Conservation (phyloP, 2,329 filamentous ascomycete species). For the Aspergillus pseudoviridinutans region DNA sequence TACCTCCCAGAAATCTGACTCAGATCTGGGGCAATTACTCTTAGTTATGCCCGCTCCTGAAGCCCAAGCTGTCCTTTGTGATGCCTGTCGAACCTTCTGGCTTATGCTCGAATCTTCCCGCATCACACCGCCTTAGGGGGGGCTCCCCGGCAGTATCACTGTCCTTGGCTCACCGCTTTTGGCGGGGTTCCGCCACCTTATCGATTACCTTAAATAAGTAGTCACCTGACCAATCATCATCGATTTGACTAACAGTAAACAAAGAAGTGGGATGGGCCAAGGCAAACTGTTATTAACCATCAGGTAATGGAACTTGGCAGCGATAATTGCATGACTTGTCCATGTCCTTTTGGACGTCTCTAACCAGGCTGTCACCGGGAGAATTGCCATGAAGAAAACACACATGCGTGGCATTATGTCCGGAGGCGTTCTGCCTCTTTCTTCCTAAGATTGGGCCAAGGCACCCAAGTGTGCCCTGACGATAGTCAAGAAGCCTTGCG, state of each 20-base stretch:
- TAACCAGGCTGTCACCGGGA: too few species aligned
- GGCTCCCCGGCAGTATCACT: constrained; percentile 17
- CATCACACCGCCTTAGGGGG: constrained; percentile 22
- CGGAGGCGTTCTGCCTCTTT: too few species aligned
- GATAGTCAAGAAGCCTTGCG: too few species aligned
- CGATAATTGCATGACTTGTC: background rate
- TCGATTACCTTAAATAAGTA: constrained; percentile 9
- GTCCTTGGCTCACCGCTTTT: constrained; percentile 7
- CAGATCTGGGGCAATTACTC: background rate
- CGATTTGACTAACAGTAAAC: background rate
- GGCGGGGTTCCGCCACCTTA: constrained; percentile 17
- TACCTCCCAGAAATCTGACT: background rate
- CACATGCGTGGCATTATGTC: too few species aligned
- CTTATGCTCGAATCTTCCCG: constrained; percentile 25
- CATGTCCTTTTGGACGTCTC: background rate
- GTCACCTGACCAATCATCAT: background rate
- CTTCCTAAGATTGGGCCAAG: too few species aligned
- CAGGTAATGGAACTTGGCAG: background rate
- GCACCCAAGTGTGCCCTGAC: too few species aligned
- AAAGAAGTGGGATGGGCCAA: background rate
- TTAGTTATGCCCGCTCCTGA: background rate
- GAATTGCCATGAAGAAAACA: too few species aligned
- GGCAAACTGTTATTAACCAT: background rate
- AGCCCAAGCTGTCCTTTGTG: background rate
- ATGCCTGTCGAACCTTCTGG: constrained; percentile 40